Base-by-base conservation (phyloP, 495 filamentous ascomycete species). In the Neurospora sp. region DNA sequence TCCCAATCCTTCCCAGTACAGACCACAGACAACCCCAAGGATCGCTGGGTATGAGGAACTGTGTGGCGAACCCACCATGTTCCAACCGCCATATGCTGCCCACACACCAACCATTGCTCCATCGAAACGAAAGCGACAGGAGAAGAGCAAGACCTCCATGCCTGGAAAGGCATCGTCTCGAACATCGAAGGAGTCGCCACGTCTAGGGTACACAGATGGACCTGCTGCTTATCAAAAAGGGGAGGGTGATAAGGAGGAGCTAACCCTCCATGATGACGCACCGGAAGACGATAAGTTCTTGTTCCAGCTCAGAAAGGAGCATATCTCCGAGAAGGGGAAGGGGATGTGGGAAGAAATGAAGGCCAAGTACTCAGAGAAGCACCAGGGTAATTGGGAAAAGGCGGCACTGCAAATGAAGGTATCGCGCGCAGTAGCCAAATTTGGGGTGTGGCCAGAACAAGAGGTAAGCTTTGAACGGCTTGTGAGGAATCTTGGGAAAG, bases 301-400 rank as follows among this genome's bases (percentile, higher is more conserved):
- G 18, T 79, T 85, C 42, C 78, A 83, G 53, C 77, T 84, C 18
- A 78, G 83, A 18, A 84, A 82, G 61, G 75, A 82, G 70, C 80
- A 80, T 72, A 75, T 82, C n/a, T 76, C 78, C 38, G 82, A 83
- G 22, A 85, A 84, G 72, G 85, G 85, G 41, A 85, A 86, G 76
- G 85, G 83, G 2, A 86, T 86, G 82, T 86, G 85, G 85, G 82
- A 85, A 41, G 80, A 82, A 68, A 86, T 85, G 73, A 83, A 82
- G 71, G 78, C 79, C n/a, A 80, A 81, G 53, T 86, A 82, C 74
- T 79, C 82, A 39, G 80, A 81, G 39, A 80, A 76, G 65, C 83
- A 78, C 27, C 73, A 75, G 70, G 80, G 79, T n/a, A 83, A 82
- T 53, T 79, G 80, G 74, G 78, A 79, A 68, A 83, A 85, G 71